These are phyloP conservation scores for Starmerella stigmatis DNA, from an alignment of 805 yeast species.

Conservation along the genomic window DNA sequence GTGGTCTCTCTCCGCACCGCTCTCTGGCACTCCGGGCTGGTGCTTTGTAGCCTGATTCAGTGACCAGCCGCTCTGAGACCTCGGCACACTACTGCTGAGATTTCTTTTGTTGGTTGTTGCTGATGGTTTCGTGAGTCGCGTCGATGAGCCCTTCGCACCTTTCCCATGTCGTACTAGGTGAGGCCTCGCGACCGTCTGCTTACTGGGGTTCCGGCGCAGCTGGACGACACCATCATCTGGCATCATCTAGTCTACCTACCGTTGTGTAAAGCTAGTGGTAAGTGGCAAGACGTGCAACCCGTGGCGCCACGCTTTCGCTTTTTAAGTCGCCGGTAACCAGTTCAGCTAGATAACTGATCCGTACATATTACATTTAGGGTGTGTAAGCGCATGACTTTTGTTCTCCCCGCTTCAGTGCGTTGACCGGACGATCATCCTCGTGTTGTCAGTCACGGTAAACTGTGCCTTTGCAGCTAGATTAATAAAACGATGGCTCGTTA, in stretches of 20 bases:
- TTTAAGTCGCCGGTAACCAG: too few relatives aligned
- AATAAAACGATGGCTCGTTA: too few relatives aligned
- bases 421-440: too few relatives aligned
- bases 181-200: constrained; percentile 9
- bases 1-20: not conserved
- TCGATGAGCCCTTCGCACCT: constrained; percentile 11
- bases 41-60: constrained; percentile 2
- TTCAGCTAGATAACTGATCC: too few relatives aligned
- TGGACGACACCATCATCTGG: constrained; percentile 12
- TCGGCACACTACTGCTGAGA: not conserved
- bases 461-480: too few relatives aligned
- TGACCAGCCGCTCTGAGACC: constrained; percentile 7
- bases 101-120: not conserved
- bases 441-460: too few relatives aligned
- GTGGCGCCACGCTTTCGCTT: too few relatives aligned
- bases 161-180: constrained; percentile 13
- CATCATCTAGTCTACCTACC: not conserved
- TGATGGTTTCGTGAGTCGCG: constrained; percentile 1
- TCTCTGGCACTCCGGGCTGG: not conserved
- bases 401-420: too few relatives aligned
- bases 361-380: too few relatives aligned
- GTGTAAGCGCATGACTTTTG: too few relatives aligned
- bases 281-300: not conserved
- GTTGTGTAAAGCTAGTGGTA: not conserved
- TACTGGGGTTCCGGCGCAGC: constrained; percentile 16